These are phyloP conservation scores for Aspergillus sp. DNA, from an alignment of 2,329 filamentous ascomycete genomes.

Conservation along the genomic window DNA sequence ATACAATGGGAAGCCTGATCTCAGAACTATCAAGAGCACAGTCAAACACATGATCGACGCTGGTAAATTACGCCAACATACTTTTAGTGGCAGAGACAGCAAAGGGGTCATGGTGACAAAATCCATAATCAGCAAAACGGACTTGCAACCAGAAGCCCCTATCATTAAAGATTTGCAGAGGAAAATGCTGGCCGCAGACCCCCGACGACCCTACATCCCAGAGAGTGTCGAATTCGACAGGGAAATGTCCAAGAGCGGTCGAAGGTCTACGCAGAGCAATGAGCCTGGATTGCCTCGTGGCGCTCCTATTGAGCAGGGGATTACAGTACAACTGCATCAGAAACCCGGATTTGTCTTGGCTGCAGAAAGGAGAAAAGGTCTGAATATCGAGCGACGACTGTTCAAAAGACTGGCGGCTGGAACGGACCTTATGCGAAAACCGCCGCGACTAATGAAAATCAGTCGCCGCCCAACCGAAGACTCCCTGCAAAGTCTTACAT, in stretches of 20 bases:
- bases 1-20: constrained; percentile 49
- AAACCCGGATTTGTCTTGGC: constrained; percentile 33
- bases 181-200: constrained; percentile 49
- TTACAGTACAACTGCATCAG: constrained; percentile 37
- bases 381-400: constrained; percentile 26
- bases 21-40: constrained; percentile 51
- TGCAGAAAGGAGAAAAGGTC: constrained; percentile 27
- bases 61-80: constrained; percentile 53
- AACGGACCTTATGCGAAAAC: constrained; percentile 9
- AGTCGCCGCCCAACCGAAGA: constrained; percentile 18
- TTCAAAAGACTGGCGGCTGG: constrained; percentile 20
- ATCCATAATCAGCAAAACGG: constrained; percentile 49
- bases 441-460: constrained; percentile 32
- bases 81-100: constrained; percentile 51
- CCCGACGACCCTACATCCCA: constrained; percentile 46
- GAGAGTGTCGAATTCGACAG: constrained; percentile 41
- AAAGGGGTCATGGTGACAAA: constrained; percentile 52
- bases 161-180: constrained; percentile 50
- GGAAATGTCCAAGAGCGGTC: constrained; percentile 27
- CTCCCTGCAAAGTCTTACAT: constrained; percentile 22
- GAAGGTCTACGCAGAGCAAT: background rate
- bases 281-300: constrained; percentile 11
- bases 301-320: constrained; percentile 33
- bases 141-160: constrained; percentile 46
- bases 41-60: constrained; percentile 52